Base-by-base conservation (phyloP, 169 alveolate species). In the Fabrea salina region DNA sequence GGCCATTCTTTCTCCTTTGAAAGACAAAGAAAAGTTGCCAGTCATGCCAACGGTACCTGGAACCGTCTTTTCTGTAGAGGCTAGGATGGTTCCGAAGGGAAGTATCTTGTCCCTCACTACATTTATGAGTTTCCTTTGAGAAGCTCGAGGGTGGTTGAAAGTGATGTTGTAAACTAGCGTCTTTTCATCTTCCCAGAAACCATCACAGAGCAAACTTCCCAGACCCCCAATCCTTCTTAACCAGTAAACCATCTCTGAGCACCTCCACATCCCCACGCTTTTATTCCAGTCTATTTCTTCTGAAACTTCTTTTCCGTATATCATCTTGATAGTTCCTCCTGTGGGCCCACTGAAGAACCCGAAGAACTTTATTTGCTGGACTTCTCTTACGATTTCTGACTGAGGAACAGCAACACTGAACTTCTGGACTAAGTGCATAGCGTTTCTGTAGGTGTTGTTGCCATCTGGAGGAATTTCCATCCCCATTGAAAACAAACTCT, bases 401-500 rank as follows among this genome's bases (percentile, higher is more conserved):
- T n/a, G 49, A 43, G 67, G 4, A 27, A 66, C 39, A 3, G n/a
- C 19, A 4, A 70, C 8, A 13, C 13, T 43, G 39, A 70, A 11
- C 25, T 70, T 19, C 19, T 43, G 66, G 25, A 70, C 49, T 30
- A 22, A 47, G 22, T 40, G 79, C 66, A 47, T 49, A 13, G 22
- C 30, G 3, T 50, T 44, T 70, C 27, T 43, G 37, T 70, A 47
- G 6, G 67, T 22, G 0, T 13, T 41, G 25, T 35, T 3, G 16
- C 50, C 70, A 25, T 61, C 74, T 5, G 51, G 67, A 19, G 79
- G 27, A 50, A 50, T 37, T 70, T 43, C 16, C 7, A 70, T 50
- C 8, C 79, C 79, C 11, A 70, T n/a, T 2, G 41, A 40, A 16
- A 70, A 70, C 33, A 47, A 66, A n/a, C 79, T 37, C 25, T 59